Evolutionary conservation across 73 alveolate genomes (phyloP).

Genomic region (Halteria grandinella): DNA sequence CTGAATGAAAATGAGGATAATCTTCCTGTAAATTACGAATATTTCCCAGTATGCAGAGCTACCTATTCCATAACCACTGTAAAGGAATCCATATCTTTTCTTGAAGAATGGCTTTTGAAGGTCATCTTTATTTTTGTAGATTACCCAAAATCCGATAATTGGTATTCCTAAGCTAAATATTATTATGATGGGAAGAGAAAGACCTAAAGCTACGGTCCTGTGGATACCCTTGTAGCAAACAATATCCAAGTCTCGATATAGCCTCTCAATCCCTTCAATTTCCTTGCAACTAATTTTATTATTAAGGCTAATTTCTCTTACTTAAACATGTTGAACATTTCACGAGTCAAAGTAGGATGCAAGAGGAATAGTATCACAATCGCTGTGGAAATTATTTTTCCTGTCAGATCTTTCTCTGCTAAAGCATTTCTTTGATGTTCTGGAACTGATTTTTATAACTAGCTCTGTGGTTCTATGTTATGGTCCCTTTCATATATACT

Average conservation of each 20-base stretch:
- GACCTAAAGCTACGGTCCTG: not conserved
- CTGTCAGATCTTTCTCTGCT: not conserved
- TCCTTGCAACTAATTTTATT: no score
- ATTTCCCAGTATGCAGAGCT: no score
- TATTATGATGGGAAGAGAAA: constrained; percentile 40
- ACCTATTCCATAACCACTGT: constrained; percentile 59
- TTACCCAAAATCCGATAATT: not conserved
- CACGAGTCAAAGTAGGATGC: not conserved
- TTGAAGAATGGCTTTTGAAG: not conserved
- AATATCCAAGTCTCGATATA: not conserved
- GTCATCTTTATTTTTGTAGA: not conserved
- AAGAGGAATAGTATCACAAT: constrained; percentile 6
- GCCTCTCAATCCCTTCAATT: not conserved
- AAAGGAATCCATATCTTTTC: constrained; percentile 43
- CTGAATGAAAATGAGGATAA: constrained; percentile 29
- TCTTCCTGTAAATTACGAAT: constrained; percentile 23
- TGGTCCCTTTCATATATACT: no score
- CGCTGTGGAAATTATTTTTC: not conserved
- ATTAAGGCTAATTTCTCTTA: no score
- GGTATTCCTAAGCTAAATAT: constrained; percentile 50
- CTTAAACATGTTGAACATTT: not conserved
- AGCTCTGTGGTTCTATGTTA: no score
- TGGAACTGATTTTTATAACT: no score
- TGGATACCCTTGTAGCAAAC: not conserved
- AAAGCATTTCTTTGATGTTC: no score